These are phyloP conservation scores for Fusarium bactridioides DNA, from an alignment of 2,329 filamentous ascomycete species.

Conservation along the genomic window DNA sequence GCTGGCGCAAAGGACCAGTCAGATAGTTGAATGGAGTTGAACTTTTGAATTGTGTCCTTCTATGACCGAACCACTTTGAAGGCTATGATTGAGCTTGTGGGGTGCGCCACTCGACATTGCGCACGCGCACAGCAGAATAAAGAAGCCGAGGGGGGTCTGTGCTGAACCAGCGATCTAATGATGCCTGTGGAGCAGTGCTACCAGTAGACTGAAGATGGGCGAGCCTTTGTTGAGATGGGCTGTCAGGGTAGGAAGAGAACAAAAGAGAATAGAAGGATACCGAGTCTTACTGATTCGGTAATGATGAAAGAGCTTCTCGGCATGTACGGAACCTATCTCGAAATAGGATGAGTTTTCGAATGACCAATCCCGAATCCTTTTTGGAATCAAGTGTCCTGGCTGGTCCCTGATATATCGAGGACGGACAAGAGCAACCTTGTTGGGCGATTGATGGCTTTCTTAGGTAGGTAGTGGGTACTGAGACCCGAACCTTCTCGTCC, in stretches of 20 bases:
- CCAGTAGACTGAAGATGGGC: slow-evolving; percentile 19
- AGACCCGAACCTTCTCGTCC: background rate
- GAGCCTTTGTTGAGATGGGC: background rate
- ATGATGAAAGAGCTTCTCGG: background rate
- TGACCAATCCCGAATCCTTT: background rate
- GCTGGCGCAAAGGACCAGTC: slow-evolving; percentile 5
- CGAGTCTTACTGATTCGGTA: background rate
- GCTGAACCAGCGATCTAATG: slow-evolving; percentile 33
- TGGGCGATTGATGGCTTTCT: background rate
- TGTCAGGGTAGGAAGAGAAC: background rate
- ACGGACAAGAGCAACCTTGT: slow-evolving; percentile 22
- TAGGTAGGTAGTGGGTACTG: background rate
- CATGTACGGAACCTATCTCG: background rate
- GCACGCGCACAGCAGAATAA: slow-evolving; percentile 26
- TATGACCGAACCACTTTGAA: slow-evolving; percentile 26
- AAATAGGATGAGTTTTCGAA: background rate
- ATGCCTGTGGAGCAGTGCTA: slow-evolving; percentile 33
- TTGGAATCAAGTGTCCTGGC: background rate
- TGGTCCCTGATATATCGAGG: background rate
- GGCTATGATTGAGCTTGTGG: slow-evolving; percentile 19
- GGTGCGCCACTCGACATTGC: slow-evolving; percentile 34
- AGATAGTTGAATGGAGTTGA: background rate
- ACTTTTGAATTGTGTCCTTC: background rate
- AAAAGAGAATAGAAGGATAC: background rate
- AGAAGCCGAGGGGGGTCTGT: slow-evolving; percentile 29